Conservation (phyloP, 2,329 filamentous ascomycete genomes). For the Monosporascus sp. region DNA sequence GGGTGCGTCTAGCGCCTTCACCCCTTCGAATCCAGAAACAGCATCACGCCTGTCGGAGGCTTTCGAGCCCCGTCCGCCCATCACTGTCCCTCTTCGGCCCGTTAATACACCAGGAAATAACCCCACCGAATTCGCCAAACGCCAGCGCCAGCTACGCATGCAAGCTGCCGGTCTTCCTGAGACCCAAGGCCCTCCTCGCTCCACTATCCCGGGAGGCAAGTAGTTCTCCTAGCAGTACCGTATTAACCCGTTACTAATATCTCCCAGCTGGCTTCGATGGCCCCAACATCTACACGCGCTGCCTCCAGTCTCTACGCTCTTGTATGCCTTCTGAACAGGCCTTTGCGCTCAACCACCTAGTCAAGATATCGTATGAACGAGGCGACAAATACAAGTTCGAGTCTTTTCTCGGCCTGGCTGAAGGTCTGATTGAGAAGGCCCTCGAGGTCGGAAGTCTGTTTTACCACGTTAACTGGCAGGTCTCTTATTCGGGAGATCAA, state of each 20-base stretch:
- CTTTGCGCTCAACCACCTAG: conserved; percentile 88
- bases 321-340: conserved; percentile 75
- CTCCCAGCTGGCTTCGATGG: conserved; percentile 58
- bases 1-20: conserved; percentile 38
- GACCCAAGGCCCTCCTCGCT: conserved; percentile 42
- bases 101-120: conserved; percentile 73
- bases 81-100: conserved; percentile 63
- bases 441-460: conserved; percentile 74
- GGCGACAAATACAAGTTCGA: conserved; percentile 96
- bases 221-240: conserved; percentile 16
- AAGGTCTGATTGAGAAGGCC: conserved; percentile 80
- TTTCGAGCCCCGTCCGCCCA: conserved; percentile 62
- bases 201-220: conserved; percentile 59
- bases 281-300: conserved; percentile 87
- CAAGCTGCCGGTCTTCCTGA: conserved; percentile 27
- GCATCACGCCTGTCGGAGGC: conserved; percentile 57
- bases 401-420: conserved; percentile 80
- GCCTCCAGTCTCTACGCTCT: conserved; percentile 77
- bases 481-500: conserved; percentile 57
- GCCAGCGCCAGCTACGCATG: conserved; percentile 40
- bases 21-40: conserved; percentile 50
- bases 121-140: conserved; percentile 59
- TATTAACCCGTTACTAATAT: conserved; percentile 12
- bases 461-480: conserved; percentile 75
- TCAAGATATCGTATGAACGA: conserved; percentile 91